Conservation (phyloP, 345 rosid genomes). For the Pistacia vera region DNA sequence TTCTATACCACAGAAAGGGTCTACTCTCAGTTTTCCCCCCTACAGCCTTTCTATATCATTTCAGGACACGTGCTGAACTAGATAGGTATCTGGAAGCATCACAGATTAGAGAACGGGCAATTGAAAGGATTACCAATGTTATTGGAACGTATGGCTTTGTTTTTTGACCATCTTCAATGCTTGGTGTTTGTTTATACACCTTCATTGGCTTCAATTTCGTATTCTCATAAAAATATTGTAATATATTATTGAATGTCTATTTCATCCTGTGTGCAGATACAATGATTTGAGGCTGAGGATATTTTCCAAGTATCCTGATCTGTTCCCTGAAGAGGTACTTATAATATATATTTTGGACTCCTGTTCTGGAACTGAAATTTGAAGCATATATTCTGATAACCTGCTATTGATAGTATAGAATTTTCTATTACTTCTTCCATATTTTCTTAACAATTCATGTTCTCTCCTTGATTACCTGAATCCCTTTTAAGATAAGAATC, state of each 20-base stretch:
- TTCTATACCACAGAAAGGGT: slow-evolving; percentile 33
- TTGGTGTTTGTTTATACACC: slow-evolving; percentile 11
- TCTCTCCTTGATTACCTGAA: background rate
- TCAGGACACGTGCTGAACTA: slow-evolving; percentile 93
- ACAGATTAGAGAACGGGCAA: slow-evolving; percentile 85
- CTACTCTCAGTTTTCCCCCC: slow-evolving; percentile 58
- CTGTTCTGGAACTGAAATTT: slow-evolving; percentile 8
- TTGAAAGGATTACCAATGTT: slow-evolving; percentile 87
- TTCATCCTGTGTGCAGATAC: slow-evolving; percentile 49
- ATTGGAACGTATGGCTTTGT: slow-evolving; percentile 71
- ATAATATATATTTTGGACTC: background rate
- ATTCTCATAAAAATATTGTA: background rate
- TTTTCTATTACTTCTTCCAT: background rate
- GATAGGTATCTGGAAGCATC: slow-evolving; percentile 98
- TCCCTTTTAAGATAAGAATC: background rate
- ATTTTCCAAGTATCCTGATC: slow-evolving; percentile 83
- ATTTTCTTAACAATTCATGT: background rate
- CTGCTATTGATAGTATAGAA: background rate
- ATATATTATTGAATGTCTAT: slow-evolving; percentile 4
- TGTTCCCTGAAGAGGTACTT: slow-evolving; percentile 89
- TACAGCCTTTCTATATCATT: slow-evolving; percentile 50
- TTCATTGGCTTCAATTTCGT: slow-evolving; percentile 1
- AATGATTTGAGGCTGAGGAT: slow-evolving; percentile 76
- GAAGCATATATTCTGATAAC: slow-evolving; percentile 1
- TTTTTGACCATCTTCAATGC: slow-evolving; percentile 4